Evolutionary conservation across 225 moss, liverwort and hornwort species (phyloP).

Genomic region (Sphagnum tenellum): DNA sequence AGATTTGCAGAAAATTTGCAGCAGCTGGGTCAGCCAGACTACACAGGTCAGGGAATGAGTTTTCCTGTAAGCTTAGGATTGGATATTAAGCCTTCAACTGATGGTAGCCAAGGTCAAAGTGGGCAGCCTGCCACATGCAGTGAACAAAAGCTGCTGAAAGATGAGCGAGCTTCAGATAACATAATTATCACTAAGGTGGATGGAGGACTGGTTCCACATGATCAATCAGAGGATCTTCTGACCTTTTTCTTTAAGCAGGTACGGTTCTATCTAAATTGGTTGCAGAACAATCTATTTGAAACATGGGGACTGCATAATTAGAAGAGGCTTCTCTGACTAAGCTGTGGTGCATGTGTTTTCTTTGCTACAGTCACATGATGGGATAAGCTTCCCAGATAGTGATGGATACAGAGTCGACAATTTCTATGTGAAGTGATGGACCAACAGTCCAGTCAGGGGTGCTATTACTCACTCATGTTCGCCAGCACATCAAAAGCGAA

Average conservation of each 20-base stretch:
- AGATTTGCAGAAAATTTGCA: conserved; percentile 24
- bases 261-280: not conserved
- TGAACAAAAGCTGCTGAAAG: conserved; percentile 5
- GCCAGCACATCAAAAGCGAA: not conserved
- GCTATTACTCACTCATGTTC: too few species aligned
- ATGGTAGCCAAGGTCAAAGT: conserved; percentile 3
- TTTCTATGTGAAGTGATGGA: conserved; percentile 8
- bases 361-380: conserved; percentile 1
- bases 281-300: too few species aligned
- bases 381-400: conserved; percentile 4
- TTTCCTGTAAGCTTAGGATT: conserved; percentile 41
- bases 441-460: not conserved
- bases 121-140: conserved; percentile 3
- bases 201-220: conserved; percentile 3
- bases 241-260: conserved; percentile 8
- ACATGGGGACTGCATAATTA: not conserved
- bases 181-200: conserved; percentile 5
- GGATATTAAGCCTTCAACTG: conserved; percentile 36
- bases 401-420: conserved; percentile 5
- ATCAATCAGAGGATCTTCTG: conserved; percentile 4
- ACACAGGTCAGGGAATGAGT: conserved; percentile 24
- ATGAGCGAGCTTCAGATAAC: conserved; percentile 1
- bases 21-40: conserved; percentile 12
- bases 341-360: not conserved
- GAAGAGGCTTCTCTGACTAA: not conserved